Evolutionary conservation across 768 basidiomycete genomes (phyloP), one percentile per base, ranked within the genome.

Genomic region (Lactarius deliciosus): DNA sequence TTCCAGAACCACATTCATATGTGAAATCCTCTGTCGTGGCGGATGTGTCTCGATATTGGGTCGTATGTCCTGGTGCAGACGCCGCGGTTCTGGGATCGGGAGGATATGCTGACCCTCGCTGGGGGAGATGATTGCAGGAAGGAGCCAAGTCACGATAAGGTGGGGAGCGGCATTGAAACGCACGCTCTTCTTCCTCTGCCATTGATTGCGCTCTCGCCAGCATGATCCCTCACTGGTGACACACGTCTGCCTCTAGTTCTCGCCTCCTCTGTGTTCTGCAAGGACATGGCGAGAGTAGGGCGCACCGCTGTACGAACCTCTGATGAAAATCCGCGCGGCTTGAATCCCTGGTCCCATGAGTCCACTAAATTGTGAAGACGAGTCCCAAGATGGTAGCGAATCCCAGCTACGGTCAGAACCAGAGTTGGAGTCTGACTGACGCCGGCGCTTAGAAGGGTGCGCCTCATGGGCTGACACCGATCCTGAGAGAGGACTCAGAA

Each of bases 401-500:
- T 60, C 66, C 66, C 66, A 67, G 62, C 66, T 64, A 30, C 59
- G 62, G 9, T 67, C 66, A 11, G 66, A 32, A 28, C 50, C 34
- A 47, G 62, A 53, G 30, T 59, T 22, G 25, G 62, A 58, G 28
- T 64, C 57, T 20, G 62, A 64, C 53, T 60, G 66, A 60, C 66
- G 66, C 18, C 63, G 57, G 38, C 66, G 66, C 53, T 67, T 67
- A 22, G 66, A 43, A 13, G 58, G 20, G 22, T 55, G 53, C 13
- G n/a, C 25, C 45, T 67, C 66, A 38, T n/a, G 57, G 57, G 25
- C 32, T 43, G 20, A 57, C 53, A 32, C 62, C 66, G 8, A 60
- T 43, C 43, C 66, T 67, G 41, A 67, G 54, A 16, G 66, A 67
- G 3, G 66, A 64, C 66, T 67, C 66, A 18, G 66, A 64, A 63